A percentile compares a stretch with the other conserved stretches of the same genome.
Conservation (phyloP, 768 basidiomycete species). For the Tulasnella calospora region DNA sequence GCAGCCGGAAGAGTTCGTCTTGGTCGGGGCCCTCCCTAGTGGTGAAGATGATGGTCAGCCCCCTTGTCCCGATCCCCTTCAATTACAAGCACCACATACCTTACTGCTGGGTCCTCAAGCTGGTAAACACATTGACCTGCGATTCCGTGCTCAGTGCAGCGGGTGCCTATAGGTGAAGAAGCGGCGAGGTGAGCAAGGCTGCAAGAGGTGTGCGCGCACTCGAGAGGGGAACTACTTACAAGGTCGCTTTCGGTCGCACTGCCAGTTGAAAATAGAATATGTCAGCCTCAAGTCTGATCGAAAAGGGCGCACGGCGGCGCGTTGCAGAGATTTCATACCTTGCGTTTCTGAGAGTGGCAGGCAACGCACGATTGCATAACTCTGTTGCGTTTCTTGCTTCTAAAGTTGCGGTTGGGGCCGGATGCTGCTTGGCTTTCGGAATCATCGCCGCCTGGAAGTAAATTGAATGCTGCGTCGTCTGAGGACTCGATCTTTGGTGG, state of each 20-base stretch:
- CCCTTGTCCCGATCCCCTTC: background rate
- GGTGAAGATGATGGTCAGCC: background rate
- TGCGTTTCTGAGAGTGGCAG: conserved; percentile 91
- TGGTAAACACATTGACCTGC: conserved; percentile 25
- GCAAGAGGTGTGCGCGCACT: background rate
- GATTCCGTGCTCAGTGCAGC: conserved; percentile 24
- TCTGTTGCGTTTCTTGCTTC: conserved; percentile 83
- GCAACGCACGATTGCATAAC: conserved; percentile 77
- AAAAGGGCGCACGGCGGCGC: conserved; percentile 4
- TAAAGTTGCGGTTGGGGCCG: conserved; percentile 38
- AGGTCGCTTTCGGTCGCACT: conserved; percentile 90
- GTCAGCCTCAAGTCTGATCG: conserved; percentile 23
- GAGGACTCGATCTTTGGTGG: conserved; percentile 64
- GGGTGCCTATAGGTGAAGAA: conserved; percentile 20
- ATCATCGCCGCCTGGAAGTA: conserved; percentile 21
- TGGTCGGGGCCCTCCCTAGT: conserved; percentile 25
- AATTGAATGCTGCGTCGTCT: conserved; percentile 37
- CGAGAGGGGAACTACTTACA: conserved; percentile 78
- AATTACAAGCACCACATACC: background rate
- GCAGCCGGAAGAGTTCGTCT: conserved; percentile 25
- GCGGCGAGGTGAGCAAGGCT: conserved; percentile 5
- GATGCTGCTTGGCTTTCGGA: conserved; percentile 21
- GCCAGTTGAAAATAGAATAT: conserved; percentile 14
- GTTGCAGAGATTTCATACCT: conserved; percentile 45
- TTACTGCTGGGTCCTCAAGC: conserved; percentile 22